These are phyloP conservation scores for Plicaturopsis crispa DNA, from an alignment of 768 basidiomycete genomes.

Conservation along the genomic window DNA sequence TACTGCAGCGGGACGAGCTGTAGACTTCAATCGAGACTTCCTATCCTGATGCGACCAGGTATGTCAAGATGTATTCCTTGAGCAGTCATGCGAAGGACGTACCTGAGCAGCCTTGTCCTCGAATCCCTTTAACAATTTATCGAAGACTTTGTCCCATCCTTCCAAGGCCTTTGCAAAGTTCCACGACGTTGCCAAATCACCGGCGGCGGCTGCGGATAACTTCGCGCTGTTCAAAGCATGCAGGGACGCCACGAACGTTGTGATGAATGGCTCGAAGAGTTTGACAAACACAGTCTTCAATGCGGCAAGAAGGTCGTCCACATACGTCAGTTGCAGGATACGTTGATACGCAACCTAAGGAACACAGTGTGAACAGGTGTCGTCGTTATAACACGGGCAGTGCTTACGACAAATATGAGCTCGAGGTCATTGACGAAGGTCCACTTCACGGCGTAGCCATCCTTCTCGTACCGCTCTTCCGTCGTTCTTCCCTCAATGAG, in stretches of 20 bases:
- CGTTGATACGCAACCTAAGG: slow-evolving; percentile 90
- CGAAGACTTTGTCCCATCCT: slow-evolving; percentile 78
- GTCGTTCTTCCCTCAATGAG: slow-evolving; percentile 84
- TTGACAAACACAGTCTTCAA: slow-evolving; percentile 83
- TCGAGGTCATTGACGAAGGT: slow-evolving; percentile 92
- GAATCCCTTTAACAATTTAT: slow-evolving; percentile 63
- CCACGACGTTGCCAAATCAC: slow-evolving; percentile 39
- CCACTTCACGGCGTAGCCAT: slow-evolving; percentile 93
- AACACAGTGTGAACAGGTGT: slow-evolving; percentile 4
- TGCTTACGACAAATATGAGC: slow-evolving; percentile 88
- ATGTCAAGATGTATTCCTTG: slow-evolving; percentile 6
- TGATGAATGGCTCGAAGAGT: slow-evolving; percentile 77
- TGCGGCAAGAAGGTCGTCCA: slow-evolving; percentile 77
- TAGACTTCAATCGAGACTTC: slow-evolving; percentile 49
- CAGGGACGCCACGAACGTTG: slow-evolving; percentile 77
- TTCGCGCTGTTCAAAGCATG: slow-evolving; percentile 51
- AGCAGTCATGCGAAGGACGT: slow-evolving; percentile 8
- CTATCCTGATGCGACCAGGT: slow-evolving; percentile 45
- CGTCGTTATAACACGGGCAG: neutral
- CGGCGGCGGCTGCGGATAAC: slow-evolving; percentile 20
- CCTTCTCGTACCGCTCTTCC: slow-evolving; percentile 85
- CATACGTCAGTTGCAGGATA: slow-evolving; percentile 89
- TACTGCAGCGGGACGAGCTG: slow-evolving; percentile 28
- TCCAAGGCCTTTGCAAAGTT: slow-evolving; percentile 66
- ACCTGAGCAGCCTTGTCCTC: slow-evolving; percentile 74